Evolutionary conservation across 305 asterid genomes (phyloP).

Genomic region (Rubia balearica): DNA sequence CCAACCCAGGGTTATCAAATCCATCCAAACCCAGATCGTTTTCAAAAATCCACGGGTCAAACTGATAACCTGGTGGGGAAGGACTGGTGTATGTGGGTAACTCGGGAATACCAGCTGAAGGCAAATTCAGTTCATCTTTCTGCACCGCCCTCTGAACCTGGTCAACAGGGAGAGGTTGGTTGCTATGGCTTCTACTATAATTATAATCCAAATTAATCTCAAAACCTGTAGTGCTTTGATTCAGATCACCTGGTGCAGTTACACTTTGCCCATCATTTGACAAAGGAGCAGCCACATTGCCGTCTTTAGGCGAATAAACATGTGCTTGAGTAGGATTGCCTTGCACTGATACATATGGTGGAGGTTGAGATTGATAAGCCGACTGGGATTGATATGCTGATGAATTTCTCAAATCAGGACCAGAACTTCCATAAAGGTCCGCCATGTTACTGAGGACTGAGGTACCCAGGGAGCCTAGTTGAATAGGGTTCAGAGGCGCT

Average conservation of each 20-base stretch:
- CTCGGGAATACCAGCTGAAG: conserved; percentile 19
- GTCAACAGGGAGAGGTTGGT: conserved; percentile 23
- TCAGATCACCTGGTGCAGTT: conserved; percentile 27
- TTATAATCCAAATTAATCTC: conserved; percentile 26
- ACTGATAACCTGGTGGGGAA: conserved; percentile 19
- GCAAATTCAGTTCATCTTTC: conserved; percentile 22
- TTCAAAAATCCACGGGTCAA: conserved; percentile 35
- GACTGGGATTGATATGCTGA: conserved; percentile 28
- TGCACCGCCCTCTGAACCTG: conserved; percentile 28
- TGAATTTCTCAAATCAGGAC: conserved; percentile 21
- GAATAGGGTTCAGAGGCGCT: conserved; percentile 18
- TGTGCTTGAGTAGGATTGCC: conserved; percentile 27
- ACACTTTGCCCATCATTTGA: conserved; percentile 20
- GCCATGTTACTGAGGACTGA: conserved; percentile 10
- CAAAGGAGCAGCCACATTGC: conserved; percentile 18
- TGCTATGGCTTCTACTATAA: conserved; percentile 22
- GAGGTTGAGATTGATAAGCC: conserved; percentile 28
- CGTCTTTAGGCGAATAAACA: conserved; percentile 5
- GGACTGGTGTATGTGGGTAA: conserved; percentile 26
- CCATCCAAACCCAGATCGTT: conserved; percentile 29
- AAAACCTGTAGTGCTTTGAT: conserved; percentile 28
- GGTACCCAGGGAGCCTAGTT: conserved; percentile 20
- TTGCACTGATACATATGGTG: conserved; percentile 24
- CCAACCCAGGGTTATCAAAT: conserved; percentile 33
- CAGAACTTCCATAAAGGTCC: neutral